Percentiles rank a stretch among this genome's conserved stretches.
phyloP scores from a whole-genome alignment of 805 yeast genomes.

The Peterozyma toletana region DNA sequence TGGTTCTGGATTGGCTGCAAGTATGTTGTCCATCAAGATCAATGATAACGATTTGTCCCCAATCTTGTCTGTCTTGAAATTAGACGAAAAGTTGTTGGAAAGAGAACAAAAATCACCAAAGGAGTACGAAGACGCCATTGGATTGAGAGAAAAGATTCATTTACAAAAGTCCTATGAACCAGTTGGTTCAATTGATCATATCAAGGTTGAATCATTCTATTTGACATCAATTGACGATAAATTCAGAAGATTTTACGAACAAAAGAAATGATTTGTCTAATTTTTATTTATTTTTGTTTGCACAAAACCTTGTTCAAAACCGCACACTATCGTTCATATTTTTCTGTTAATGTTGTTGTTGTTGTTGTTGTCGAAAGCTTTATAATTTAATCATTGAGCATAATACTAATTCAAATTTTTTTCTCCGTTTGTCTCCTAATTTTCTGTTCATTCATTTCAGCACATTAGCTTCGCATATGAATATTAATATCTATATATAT shows the following conservation, averaged over 20 bases:
- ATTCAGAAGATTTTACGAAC: constrained; percentile 74
- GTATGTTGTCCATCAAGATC: constrained; percentile 74
- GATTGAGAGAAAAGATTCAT: constrained; percentile 84
- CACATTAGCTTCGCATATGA: too few species aligned
- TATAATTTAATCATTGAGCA: too few species aligned
- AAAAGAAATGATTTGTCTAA: not conserved
- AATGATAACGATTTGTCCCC: constrained; percentile 65
- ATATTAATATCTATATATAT: too few species aligned
- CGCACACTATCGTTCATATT: too few species aligned
- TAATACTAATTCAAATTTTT: too few species aligned
- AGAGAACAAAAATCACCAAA: constrained; percentile 68
- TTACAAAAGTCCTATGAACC: constrained; percentile 76
- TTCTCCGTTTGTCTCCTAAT: too few species aligned
- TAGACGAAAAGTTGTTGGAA: constrained; percentile 57
- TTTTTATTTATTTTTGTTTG: too few species aligned
- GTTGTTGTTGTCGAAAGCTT: too few species aligned
- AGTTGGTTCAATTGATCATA: constrained; percentile 64
- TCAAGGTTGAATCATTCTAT: constrained; percentile 77
- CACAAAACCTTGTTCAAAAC: too few species aligned
- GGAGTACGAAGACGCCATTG: constrained; percentile 76
- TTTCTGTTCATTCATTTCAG: too few species aligned
- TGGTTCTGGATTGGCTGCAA: constrained; percentile 96
- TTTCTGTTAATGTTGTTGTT: too few species aligned
- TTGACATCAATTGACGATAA: constrained; percentile 78
- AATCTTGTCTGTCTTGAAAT: constrained; percentile 57